A percentile compares a stretch with the other conserved stretches of the same genome.
Conservation (phyloP, 306 rosid genomes). For the Geum urbanum region DNA sequence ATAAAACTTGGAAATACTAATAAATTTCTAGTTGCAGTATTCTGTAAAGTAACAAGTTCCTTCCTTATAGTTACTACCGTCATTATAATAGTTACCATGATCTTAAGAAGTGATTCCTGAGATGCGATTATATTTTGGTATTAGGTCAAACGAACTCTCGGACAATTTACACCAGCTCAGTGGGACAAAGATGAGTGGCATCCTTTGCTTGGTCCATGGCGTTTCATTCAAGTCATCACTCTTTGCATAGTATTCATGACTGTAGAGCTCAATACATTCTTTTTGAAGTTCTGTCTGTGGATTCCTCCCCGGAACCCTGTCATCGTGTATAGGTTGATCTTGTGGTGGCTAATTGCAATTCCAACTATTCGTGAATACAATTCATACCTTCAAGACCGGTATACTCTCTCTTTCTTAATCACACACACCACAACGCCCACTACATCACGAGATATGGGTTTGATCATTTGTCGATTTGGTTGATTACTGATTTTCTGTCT, state of each 20-base stretch:
- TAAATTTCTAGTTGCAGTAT: not conserved
- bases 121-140: conserved; percentile 4
- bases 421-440: not conserved
- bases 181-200: conserved; percentile 99
- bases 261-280: conserved; percentile 97
- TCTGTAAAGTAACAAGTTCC: not conserved
- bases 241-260: conserved; percentile 86
- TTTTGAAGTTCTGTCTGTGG: conserved; percentile 91
- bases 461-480: not conserved
- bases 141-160: conserved; percentile 86
- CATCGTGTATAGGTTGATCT: conserved; percentile 75
- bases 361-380: conserved; percentile 98
- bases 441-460: not conserved
- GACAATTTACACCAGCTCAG: conserved; percentile 91
- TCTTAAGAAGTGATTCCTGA: conserved; percentile 7
- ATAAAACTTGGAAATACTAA: not conserved
- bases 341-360: conserved; percentile 98
- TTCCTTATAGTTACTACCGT: not conserved
- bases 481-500: not conserved
- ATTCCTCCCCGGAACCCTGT: conserved; percentile 93
- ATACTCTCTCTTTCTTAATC: conserved; percentile 28
- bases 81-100: not conserved
- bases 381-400: conserved; percentile 96
- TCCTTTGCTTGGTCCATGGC: conserved; percentile 97
- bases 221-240: conserved; percentile 85